phyloP scores from a whole-genome alignment of 2,329 filamentous ascomycete genomes.

The Bimuria novae-zelandiae region DNA sequence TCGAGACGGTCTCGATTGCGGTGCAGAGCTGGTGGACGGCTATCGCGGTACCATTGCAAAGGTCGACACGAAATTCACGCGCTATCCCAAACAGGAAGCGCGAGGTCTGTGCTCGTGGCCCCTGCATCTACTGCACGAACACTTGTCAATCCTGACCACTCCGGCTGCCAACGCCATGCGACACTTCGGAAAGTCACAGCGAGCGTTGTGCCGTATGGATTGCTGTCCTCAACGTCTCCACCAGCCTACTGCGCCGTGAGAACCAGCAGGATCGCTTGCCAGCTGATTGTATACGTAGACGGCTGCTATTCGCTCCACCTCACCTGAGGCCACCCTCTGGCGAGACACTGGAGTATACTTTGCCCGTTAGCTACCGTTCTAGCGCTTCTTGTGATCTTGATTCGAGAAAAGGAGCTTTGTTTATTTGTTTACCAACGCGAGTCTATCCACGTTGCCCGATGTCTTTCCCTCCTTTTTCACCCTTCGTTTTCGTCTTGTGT shows the following conservation, averaged over 20 bases:
- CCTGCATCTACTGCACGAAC: conserved; percentile 34
- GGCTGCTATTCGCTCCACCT: conserved; percentile 27
- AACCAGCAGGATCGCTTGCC: conserved; percentile 22
- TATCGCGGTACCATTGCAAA: not conserved
- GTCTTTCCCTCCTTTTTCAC: too few relatives aligned
- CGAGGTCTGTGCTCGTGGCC: conserved; percentile 23
- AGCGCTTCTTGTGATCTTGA: not conserved
- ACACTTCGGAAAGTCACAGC: conserved; percentile 5
- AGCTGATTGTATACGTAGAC: conserved; percentile 7
- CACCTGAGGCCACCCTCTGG: conserved; percentile 17
- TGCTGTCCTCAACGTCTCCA: not conserved
- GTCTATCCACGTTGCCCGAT: not conserved
- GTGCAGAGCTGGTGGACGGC: too few relatives aligned
- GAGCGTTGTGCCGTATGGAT: not conserved
- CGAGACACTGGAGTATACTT: too few relatives aligned
- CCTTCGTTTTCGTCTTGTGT: not conserved
- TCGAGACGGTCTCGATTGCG: too few relatives aligned
- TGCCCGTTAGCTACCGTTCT: conserved; percentile 24
- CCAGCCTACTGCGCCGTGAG: conserved; percentile 2
- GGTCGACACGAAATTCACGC: conserved; percentile 19
- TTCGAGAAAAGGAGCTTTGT: not conserved
- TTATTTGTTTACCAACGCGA: not conserved
- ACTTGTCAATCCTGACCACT: conserved; percentile 34
- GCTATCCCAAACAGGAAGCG: conserved; percentile 13
- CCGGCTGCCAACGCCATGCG: conserved; percentile 18